These are phyloP conservation scores for Linum lewisii DNA, from an alignment of 345 rosid genomes.

Conservation along the genomic window DNA sequence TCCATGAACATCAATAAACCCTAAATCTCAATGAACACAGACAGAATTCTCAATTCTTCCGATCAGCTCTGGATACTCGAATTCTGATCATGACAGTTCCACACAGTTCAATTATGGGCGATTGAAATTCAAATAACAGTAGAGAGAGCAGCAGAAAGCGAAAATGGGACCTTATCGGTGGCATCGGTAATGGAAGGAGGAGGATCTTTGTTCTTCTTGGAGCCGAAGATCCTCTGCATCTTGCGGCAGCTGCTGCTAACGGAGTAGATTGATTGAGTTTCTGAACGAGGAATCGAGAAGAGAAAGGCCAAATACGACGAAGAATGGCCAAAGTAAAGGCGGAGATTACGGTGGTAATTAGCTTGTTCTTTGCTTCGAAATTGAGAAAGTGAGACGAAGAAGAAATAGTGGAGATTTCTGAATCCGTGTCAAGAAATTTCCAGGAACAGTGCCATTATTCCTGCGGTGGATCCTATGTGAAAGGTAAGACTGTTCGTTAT, in stretches of 20 bases:
- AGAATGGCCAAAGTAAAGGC: not conserved
- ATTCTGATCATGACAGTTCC: not conserved
- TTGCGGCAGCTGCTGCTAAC: constrained; percentile 12
- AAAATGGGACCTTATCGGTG: constrained; percentile 55
- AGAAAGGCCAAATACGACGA: not conserved
- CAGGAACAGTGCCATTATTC: not conserved
- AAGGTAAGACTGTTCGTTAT: too few relatives aligned
- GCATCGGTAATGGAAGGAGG: constrained; percentile 82
- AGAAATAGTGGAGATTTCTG: not conserved
- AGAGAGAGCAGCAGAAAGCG: not conserved
- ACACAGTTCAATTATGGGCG: not conserved
- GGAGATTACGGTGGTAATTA: too few relatives aligned
- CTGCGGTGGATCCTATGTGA: too few relatives aligned
- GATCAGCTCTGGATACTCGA: not conserved
- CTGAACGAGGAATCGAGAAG: not conserved
- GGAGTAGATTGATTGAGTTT: not conserved
- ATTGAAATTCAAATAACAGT: not conserved
- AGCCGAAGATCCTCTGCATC: constrained; percentile 89
- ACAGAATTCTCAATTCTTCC: not conserved
- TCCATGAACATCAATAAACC: not conserved
- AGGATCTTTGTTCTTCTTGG: constrained; percentile 84
- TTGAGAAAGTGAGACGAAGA: too few relatives aligned
- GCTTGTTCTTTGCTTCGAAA: too few relatives aligned
- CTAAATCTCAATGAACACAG: not conserved
- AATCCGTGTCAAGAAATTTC: not conserved